These are phyloP conservation scores for Globisporangium polare DNA, from an alignment of 352 stramenopile species.

Conservation along the genomic window DNA sequence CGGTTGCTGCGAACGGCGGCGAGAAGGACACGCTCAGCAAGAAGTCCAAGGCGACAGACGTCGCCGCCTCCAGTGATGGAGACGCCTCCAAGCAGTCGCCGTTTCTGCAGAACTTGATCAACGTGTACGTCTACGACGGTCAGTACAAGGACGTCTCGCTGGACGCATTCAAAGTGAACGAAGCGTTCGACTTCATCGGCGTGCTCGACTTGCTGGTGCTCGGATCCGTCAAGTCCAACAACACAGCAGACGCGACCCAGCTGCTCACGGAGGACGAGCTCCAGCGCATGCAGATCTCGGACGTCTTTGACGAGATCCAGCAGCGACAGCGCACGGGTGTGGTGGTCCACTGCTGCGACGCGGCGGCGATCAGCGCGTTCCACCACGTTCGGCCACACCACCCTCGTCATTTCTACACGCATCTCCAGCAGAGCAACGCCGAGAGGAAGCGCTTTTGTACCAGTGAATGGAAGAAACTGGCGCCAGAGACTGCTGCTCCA, in stretches of 20 bases:
- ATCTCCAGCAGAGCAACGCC: constrained; percentile 32
- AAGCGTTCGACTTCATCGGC: constrained; percentile 78
- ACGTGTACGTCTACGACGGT: constrained; percentile 69
- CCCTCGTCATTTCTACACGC: constrained; percentile 23
- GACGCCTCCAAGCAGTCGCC: background rate
- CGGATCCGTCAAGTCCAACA: constrained; percentile 11
- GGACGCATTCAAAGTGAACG: constrained; percentile 77
- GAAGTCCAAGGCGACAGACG: constrained; percentile 33
- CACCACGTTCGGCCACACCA: constrained; percentile 54
- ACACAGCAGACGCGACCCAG: constrained; percentile 15
- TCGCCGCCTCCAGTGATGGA: background rate
- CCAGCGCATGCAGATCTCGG: constrained; percentile 56
- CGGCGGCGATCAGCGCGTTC: constrained; percentile 26
- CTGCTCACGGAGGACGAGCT: constrained; percentile 29
- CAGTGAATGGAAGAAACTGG: constrained; percentile 28
- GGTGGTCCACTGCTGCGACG: constrained; percentile 68
- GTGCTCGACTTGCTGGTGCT: constrained; percentile 65
- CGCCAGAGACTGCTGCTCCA: background rate
- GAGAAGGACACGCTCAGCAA: constrained; percentile 22
- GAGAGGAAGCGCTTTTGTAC: constrained; percentile 30
- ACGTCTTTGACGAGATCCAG: constrained; percentile 58
- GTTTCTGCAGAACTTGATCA: constrained; percentile 34
- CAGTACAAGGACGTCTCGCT: constrained; percentile 45
- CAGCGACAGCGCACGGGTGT: constrained; percentile 42
- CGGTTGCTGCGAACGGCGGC: background rate